Evolutionary conservation across 208 protist genomes (phyloP).

Genomic region (Novymonas esmeraldas): DNA sequence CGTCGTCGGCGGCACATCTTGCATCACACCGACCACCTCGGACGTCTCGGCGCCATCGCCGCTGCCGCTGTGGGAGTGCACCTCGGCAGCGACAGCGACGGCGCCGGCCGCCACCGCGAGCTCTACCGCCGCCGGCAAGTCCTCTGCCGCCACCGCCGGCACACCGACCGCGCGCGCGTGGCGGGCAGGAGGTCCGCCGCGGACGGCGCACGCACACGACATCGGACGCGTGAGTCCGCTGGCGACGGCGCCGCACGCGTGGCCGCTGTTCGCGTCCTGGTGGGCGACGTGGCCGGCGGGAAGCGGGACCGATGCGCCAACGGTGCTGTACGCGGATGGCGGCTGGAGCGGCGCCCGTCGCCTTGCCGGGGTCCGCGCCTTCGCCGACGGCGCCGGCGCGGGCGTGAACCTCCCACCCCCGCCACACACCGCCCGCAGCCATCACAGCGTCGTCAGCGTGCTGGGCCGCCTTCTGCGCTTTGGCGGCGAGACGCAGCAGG

Average conservation of each 20-base stretch:
- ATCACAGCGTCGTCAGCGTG: conserved; percentile 46
- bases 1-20: conserved; percentile 17
- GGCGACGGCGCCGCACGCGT: background rate
- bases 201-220: too few relatives aligned
- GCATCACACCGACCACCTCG: background rate
- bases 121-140: background rate
- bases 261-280: conserved; percentile 32
- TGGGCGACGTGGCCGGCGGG: conserved; percentile 19
- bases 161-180: background rate
- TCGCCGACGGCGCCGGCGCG: conserved; percentile 10
- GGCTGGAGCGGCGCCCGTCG: conserved; percentile 58
- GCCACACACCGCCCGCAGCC: conserved; percentile 27
- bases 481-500: conserved; percentile 51
- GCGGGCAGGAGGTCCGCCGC: background rate
- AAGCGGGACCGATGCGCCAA: conserved; percentile 18
- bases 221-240: background rate
- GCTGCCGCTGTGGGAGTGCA: conserved; percentile 14
- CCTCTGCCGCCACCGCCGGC: background rate
- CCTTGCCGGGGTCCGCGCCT: conserved; percentile 30
- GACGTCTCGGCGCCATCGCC: background rate
- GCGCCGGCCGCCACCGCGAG: background rate
- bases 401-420: background rate
- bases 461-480: conserved; percentile 54
- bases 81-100: background rate
- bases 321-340: conserved; percentile 46